Conservation (phyloP, 1,139 yeast species). For the Meyerozyma sp. region DNA sequence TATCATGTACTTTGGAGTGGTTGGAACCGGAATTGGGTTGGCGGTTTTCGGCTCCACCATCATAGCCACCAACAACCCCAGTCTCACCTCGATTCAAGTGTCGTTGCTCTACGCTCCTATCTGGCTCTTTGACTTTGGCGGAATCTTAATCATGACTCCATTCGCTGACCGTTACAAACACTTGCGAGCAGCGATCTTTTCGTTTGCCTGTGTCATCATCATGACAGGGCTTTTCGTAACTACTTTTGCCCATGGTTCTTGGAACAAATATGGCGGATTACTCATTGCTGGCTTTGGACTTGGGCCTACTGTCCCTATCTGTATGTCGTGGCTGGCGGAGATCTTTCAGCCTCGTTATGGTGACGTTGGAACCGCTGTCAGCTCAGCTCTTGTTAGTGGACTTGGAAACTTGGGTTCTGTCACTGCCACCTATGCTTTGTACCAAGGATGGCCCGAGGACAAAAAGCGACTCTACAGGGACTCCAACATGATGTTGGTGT, state of each 20-base stretch:
- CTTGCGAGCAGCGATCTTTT: slow-evolving; percentile 57
- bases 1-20: slow-evolving; percentile 89
- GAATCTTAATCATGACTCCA: slow-evolving; percentile 74
- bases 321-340: slow-evolving; percentile 84
- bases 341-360: slow-evolving; percentile 70
- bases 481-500: slow-evolving; percentile 81
- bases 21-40: slow-evolving; percentile 81
- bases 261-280: slow-evolving; percentile 79
- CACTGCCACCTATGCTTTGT: slow-evolving; percentile 78
- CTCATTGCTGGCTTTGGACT: slow-evolving; percentile 80
- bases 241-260: slow-evolving; percentile 66
- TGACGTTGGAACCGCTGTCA: slow-evolving; percentile 79
- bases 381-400: slow-evolving; percentile 80
- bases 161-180: slow-evolving; percentile 65
- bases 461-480: slow-evolving; percentile 52
- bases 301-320: slow-evolving; percentile 87
- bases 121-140: slow-evolving; percentile 83
- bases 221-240: slow-evolving; percentile 72
- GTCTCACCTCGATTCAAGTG: slow-evolving; percentile 59
- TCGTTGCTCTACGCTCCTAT: slow-evolving; percentile 82
- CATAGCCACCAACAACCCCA: slow-evolving; percentile 59
- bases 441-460: slow-evolving; percentile 85
- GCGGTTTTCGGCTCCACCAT: slow-evolving; percentile 87
- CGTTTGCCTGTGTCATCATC: slow-evolving; percentile 57
- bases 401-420: slow-evolving; percentile 85